Evolutionary conservation across 441 rosid species (phyloP), one percentile per base, ranked within the genome.

Genomic region (Aquilaria agallochum): DNA sequence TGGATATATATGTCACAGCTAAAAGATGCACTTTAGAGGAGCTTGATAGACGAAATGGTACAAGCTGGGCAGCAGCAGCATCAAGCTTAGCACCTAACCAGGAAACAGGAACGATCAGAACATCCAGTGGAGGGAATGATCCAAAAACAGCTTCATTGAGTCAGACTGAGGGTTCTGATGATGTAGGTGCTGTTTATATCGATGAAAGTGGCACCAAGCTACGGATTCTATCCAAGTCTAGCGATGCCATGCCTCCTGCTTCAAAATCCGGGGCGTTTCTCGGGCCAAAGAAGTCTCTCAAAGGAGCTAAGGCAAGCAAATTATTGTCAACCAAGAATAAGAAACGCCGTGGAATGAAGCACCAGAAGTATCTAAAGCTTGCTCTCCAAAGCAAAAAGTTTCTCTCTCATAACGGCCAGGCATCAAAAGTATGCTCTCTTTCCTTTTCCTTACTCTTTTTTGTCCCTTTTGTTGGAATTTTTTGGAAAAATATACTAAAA

Each of bases 11-110:
- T 62, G 63, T 74, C 60, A 73, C 90, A 14, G 94, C 99, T 3
- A 72, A 53, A 55, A 66, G 30, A 2, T 87, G 90, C 82, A 91
- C 99, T 2, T 70, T 94, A 57, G 99, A 94, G 76, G 99, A 94
- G 68, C 92, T 94, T 72, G 95, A 94, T 59, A 63, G 75, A 72
- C 89, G 96, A 77, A 94, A 94, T 72, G 99, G 96, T 58, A 82
- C 85, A 58, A 87, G 60, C 72, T 90, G 97, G 96, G 86, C 86
- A 8, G 40, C 80, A 7, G 57, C 80, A 7, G 55, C 78, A 63
- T 76, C 94, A 13, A 80, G 73, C 74, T 67, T 80, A 36, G 42
- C 42, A 72, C 80, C 86, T 47, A 51, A 64, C 33, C 78, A 60
- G 20, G 90, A 78, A 62, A 62, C 72, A 40, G 83, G 79, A 72